Percentiles rank a stretch among this genome's conserved stretches.
These are phyloP conservation scores for Sphaerulina vaccinii DNA, from an alignment of 2,329 filamentous ascomycete species.

Conservation along the genomic window DNA sequence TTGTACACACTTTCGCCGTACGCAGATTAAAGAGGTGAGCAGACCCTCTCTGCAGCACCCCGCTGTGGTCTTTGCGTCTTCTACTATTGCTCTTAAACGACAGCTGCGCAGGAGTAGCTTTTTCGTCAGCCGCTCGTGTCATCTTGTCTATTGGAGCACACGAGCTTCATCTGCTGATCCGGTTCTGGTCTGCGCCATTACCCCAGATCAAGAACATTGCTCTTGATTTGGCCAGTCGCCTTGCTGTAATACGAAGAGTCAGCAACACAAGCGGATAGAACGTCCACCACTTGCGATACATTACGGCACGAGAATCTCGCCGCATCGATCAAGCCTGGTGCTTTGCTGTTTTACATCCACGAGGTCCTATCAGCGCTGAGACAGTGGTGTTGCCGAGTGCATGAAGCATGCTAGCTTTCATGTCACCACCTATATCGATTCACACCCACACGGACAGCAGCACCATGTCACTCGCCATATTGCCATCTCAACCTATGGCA, in stretches of 20 bases:
- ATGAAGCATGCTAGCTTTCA: constrained; percentile 36
- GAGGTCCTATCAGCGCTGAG: too few relatives aligned
- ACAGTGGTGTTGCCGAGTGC: not conserved
- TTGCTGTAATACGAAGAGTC: constrained; percentile 10
- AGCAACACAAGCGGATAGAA: constrained; percentile 10
- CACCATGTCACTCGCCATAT: constrained; percentile 48
- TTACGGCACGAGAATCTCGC: constrained; percentile 4
- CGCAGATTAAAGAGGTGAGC: constrained; percentile 7
- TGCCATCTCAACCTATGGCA: constrained; percentile 34
- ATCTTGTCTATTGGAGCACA: not conserved
- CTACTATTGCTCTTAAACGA: constrained; percentile 3
- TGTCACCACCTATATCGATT: constrained; percentile 33
- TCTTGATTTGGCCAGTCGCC: constrained; percentile 5
- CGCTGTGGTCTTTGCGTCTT: constrained; percentile 7
- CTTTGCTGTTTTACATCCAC: not conserved
- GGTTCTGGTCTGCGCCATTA: constrained; percentile 6
- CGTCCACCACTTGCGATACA: constrained; percentile 4
- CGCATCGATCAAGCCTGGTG: not conserved
- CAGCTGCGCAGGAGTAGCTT: constrained; percentile 3
- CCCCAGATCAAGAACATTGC: constrained; percentile 3
- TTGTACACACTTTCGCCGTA: constrained; percentile 6
- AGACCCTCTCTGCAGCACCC: constrained; percentile 9
- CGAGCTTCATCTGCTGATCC: constrained; percentile 7
- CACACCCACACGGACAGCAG: constrained; percentile 32
- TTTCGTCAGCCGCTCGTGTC: constrained; percentile 8